Base-by-base conservation (phyloP, 495 filamentous ascomycete species). In the Podospora bellae-mahoneyi region DNA sequence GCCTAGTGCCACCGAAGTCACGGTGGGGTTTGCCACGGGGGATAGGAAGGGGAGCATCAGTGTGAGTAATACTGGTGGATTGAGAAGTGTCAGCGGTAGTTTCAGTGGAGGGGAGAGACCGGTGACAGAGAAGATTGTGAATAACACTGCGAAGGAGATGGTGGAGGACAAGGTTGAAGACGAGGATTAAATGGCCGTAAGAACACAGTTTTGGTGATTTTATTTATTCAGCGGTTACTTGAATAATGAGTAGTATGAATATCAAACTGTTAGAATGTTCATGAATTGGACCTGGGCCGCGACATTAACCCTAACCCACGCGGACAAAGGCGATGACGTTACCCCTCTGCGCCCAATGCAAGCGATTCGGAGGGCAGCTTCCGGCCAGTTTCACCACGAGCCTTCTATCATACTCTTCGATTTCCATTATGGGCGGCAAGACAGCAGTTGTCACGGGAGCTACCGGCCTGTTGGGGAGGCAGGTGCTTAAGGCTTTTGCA, bases 361-460 rank as follows among this genome's bases (percentile, higher is more conserved):
- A 48, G 39, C 39, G 39, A 26, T 32, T 63, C 32, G 61, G 32
- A 62, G 66, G 57, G 62, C 23, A 63, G 20, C 39, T 48, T 48
- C 39, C 39, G 39, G 13, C 39, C 39, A 48, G 39, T 10, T 48
- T 48, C 39, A 48, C 39, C 39, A 48, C 39, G 39, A 48, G 13
- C 15, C 18, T 34, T 54, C 16, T 44, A 30, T 2, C 7, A 16
- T 10, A 48, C 15, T 48, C 15, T 48, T 9, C 9, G 39, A 48
- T 10, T 16, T n/a, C 28, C 2, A 64, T 44, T 26, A 77, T 76
- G 74, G 56, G 60, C 32, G 53, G 32, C n/a, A 80, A 77, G 60
- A 89, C 84, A 48, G 92, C 84, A 53, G 83, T 97, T 23, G 81
- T 97, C 60, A 97, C 94, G 28, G 94, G 94, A 48, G 94, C 91